Evolutionary conservation across 2,329 filamentous ascomycete genomes (phyloP).

Genomic region (Pyrenochaeta sp.): DNA sequence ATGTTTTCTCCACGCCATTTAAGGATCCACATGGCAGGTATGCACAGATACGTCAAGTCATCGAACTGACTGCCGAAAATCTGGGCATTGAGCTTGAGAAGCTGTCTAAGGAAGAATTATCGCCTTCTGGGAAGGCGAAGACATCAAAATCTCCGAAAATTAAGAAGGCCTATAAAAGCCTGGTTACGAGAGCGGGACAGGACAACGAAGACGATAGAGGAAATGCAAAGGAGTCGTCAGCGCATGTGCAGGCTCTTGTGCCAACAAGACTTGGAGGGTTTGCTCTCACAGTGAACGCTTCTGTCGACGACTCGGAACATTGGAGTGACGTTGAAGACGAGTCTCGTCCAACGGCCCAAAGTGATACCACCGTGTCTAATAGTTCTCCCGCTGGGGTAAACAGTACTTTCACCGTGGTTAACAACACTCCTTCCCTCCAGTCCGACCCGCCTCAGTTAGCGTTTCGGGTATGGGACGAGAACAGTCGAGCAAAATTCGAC

Average conservation of each 20-base stretch:
- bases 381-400: not conserved
- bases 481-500: constrained; percentile 4
- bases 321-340: constrained; percentile 1
- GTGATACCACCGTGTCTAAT: not conserved
- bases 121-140: constrained; percentile 5
- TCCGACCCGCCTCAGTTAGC: too few species aligned
- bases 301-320: not conserved
- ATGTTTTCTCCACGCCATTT: constrained; percentile 11
- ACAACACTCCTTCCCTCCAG: too few species aligned
- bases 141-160: constrained; percentile 7
- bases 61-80: constrained; percentile 4
- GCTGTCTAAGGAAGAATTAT: not conserved
- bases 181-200: not conserved
- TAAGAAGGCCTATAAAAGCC: not conserved
- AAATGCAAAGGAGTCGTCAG: not conserved
- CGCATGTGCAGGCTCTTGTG: not conserved
- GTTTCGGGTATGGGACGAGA: constrained; percentile 16
- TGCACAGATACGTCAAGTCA: not conserved
- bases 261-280: too few species aligned
- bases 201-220: not conserved
- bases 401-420: not conserved
- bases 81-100: constrained; percentile 1
- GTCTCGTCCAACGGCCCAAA: not conserved
- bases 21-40: constrained; percentile 13
- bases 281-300: not conserved